Conservation (phyloP, 2,329 filamentous ascomycete genomes). For the Neoarthrinium moseri region DNA sequence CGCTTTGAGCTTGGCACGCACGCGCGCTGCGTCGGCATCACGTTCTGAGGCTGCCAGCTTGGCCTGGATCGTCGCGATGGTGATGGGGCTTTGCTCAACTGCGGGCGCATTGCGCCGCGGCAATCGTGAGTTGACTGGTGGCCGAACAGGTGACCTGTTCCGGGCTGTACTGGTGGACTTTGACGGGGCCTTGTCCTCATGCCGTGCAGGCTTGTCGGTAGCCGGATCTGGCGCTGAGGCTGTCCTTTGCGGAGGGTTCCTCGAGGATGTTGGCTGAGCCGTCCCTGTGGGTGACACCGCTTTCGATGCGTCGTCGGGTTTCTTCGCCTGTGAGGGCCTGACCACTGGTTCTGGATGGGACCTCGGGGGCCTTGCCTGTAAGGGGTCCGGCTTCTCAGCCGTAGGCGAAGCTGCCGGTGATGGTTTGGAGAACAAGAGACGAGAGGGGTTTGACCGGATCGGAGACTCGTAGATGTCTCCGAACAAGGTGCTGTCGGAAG, state of each 20-base stretch:
- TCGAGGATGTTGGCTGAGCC: slow-evolving; percentile 9
- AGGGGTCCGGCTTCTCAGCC: too few species aligned
- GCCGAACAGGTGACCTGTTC: slow-evolving; percentile 23
- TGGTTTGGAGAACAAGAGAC: slow-evolving; percentile 29
- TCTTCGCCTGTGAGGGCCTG: too few species aligned
- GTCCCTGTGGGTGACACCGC: slow-evolving; percentile 1
- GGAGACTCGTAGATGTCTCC: slow-evolving; percentile 29
- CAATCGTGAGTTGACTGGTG: slow-evolving; percentile 34
- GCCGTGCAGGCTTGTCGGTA: not conserved
- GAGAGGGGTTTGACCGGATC: slow-evolving; percentile 22
- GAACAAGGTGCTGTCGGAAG: slow-evolving; percentile 31
- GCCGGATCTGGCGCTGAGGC: slow-evolving; percentile 13
- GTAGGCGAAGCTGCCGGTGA: slow-evolving; percentile 13
- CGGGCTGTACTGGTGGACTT: slow-evolving; percentile 8
- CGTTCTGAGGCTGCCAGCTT: slow-evolving; percentile 64
- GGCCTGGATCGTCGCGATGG: slow-evolving; percentile 60
- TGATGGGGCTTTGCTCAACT: slow-evolving; percentile 55
- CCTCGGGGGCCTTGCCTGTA: too few species aligned
- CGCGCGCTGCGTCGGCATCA: slow-evolving; percentile 62
- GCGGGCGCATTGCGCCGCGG: slow-evolving; percentile 30
- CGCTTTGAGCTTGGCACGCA: slow-evolving; percentile 61
- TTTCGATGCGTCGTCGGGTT: too few species aligned
- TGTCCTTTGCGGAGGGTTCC: slow-evolving; percentile 16
- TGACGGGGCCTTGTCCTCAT: not conserved
- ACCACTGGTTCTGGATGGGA: not conserved